phyloP scores from a whole-genome alignment of 805 yeast species.

The Brettanomyces sp. region DNA sequence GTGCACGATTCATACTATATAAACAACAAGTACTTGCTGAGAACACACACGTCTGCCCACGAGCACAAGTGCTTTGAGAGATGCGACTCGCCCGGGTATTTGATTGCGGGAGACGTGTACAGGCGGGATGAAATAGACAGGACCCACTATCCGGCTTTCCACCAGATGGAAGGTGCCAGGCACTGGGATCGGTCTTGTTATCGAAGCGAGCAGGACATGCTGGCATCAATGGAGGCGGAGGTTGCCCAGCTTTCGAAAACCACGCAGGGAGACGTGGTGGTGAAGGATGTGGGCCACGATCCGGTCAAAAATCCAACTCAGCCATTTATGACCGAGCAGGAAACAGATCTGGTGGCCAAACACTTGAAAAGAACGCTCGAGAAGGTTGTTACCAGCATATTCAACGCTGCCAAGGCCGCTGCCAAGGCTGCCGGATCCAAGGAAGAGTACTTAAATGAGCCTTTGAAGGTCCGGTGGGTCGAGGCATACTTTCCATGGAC shows the following conservation, averaged over 20 bases:
- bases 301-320: constrained; percentile 70
- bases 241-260: constrained; percentile 57
- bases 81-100: constrained; percentile 70
- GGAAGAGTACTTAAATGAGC: constrained; percentile 56
- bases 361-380: constrained; percentile 87
- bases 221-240: constrained; percentile 43
- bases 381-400: constrained; percentile 71
- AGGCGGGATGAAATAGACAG: constrained; percentile 91
- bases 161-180: constrained; percentile 95
- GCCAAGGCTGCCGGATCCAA: constrained; percentile 53
- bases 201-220: constrained; percentile 21
- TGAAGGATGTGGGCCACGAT: constrained; percentile 61
- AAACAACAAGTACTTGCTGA: constrained; percentile 57
- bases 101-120: constrained; percentile 93
- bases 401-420: constrained; percentile 57
- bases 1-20: constrained; percentile 89
- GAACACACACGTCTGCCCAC: constrained; percentile 97
- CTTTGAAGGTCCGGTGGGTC: constrained; percentile 85
- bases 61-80: constrained; percentile 74
- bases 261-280: constrained; percentile 39
- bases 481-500: constrained; percentile 98
- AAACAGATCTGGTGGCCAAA: constrained; percentile 57
- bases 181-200: constrained; percentile 56
- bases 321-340: constrained; percentile 57
- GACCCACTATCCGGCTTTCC: constrained; percentile 95